These are phyloP conservation scores for Hura crepitans DNA, from an alignment of 441 rosid genomes.

Conservation along the genomic window DNA sequence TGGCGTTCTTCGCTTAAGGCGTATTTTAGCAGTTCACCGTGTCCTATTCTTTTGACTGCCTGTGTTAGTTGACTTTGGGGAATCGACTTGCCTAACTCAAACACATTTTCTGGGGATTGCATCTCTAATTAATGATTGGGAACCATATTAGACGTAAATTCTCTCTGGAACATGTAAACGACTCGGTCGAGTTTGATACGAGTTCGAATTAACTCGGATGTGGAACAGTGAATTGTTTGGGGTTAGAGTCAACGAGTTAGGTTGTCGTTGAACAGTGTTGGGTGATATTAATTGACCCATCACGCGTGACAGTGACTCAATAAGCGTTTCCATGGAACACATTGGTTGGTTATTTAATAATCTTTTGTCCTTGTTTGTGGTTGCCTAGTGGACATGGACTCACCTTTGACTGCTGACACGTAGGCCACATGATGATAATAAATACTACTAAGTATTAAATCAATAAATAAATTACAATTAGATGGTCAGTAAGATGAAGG, in stretches of 20 bases:
- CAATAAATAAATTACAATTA: background rate
- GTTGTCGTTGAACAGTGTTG: conserved; percentile 5
- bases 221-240: background rate
- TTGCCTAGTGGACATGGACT: background rate
- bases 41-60: background rate
- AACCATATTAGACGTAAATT: too few species aligned
- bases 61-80: background rate
- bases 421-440: background rate
- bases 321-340: background rate
- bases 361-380: conserved; percentile 17
- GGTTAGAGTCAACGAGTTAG: conserved; percentile 26
- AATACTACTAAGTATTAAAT: background rate
- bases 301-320: conserved; percentile 33
- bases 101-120: background rate
- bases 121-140: too few species aligned
- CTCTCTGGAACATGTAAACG: too few species aligned
- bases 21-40: conserved; percentile 15
- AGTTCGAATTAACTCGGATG: conserved; percentile 1
- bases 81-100: background rate
- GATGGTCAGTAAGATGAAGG: too few species aligned
- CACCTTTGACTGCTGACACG: conserved; percentile 20
- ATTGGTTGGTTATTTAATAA: background rate
- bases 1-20: conserved; percentile 14
- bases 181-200: conserved; percentile 1
- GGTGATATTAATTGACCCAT: background rate